phyloP scores from a whole-genome alignment of 164 flowering plant species.

The Dillenia turbinata region DNA sequence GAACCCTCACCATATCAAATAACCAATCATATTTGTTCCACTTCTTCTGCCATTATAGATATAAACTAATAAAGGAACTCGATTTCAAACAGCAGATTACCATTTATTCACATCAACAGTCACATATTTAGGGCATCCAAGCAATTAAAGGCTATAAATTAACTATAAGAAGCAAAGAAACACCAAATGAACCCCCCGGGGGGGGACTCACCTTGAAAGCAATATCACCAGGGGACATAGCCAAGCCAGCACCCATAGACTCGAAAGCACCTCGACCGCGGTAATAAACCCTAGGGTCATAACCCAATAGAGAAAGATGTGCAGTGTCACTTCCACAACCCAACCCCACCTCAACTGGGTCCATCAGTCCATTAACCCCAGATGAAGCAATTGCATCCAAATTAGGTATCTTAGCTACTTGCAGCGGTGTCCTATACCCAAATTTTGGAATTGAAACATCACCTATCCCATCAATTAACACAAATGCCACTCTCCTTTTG shows the following conservation, averaged over 20 bases:
- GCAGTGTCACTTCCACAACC: conserved; percentile 98
- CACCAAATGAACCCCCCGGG: neutral
- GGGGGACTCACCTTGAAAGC: conserved; percentile 70
- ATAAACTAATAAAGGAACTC: too few species aligned
- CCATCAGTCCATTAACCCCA: conserved; percentile 95
- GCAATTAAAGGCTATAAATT: too few species aligned
- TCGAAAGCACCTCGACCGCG: conserved; percentile 97
- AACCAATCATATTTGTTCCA: too few species aligned
- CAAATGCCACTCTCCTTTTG: conserved; percentile 79
- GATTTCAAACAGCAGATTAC: too few species aligned
- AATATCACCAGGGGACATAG: conserved; percentile 97
- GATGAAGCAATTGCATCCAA: conserved; percentile 96
- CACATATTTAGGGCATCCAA: too few species aligned
- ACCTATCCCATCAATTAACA: conserved; percentile 90
- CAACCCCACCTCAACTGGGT: conserved; percentile 94
- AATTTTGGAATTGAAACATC: conserved; percentile 82
- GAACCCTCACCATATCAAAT: too few species aligned
- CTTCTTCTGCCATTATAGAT: too few species aligned
- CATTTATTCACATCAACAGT: too few species aligned
- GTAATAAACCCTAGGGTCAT: conserved; percentile 85
- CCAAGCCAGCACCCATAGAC: conserved; percentile 98
- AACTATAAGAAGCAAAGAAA: neutral
- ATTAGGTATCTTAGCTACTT: conserved; percentile 67
- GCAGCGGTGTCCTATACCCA: conserved; percentile 68
- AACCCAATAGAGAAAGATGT: conserved; percentile 87